Evolutionary conservation across 2,329 filamentous ascomycete genomes (phyloP).

Genomic region (Cladosporium halotolerans): DNA sequence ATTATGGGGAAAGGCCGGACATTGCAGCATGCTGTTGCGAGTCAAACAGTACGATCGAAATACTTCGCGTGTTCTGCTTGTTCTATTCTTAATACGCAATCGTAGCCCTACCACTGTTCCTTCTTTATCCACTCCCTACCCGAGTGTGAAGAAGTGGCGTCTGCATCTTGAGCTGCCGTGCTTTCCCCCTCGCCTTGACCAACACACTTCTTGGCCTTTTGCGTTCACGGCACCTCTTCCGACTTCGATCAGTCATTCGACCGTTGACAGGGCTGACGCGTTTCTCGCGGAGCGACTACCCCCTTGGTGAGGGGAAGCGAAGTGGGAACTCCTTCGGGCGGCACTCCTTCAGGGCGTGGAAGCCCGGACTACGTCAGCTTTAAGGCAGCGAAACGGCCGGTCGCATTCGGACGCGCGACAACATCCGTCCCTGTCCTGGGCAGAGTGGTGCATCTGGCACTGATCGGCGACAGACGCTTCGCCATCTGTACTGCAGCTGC

Average conservation of each 20-base stretch:
- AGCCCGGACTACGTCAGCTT: slow-evolving; percentile 4
- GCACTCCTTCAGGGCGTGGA: neutral
- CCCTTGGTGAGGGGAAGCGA: slow-evolving; percentile 1
- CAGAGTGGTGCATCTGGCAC: neutral
- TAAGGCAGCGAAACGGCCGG: slow-evolving; percentile 4
- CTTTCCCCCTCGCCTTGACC: neutral
- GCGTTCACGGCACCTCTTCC: neutral
- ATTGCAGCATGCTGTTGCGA: too few species aligned
- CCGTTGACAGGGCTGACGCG: slow-evolving; percentile 9
- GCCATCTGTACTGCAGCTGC: neutral
- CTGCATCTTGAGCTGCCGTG: neutral
- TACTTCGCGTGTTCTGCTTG: too few species aligned
- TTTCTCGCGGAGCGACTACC: neutral
- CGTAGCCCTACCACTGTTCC: too few species aligned
- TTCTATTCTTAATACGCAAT: too few species aligned
- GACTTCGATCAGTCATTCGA: neutral
- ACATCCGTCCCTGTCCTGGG: neutral
- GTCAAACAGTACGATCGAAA: too few species aligned
- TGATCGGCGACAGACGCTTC: slow-evolving; percentile 4
- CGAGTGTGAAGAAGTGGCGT: too few species aligned
- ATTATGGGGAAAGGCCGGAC: neutral
- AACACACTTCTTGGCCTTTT: neutral
- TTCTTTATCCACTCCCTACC: too few species aligned
- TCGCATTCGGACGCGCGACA: neutral
- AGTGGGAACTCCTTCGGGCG: slow-evolving; percentile 6